Base-by-base conservation (phyloP, 257 asterid species). In the Solanum arcanum region DNA sequence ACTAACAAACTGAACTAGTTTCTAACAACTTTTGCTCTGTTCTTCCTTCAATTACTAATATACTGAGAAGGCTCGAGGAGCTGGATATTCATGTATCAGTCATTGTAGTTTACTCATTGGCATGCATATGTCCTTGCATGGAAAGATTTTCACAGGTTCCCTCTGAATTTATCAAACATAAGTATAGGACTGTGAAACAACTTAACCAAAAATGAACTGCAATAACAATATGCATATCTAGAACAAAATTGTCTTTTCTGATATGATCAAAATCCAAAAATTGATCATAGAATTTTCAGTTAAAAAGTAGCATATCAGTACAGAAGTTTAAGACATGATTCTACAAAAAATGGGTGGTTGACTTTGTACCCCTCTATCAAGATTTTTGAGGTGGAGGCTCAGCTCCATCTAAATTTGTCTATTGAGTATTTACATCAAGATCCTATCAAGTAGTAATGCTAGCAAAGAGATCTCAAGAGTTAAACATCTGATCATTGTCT, bases 341-440 rank as follows among this genome's bases (percentile, higher is more conserved):
- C 87, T 81, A 81, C 31, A 84, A 84, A 42, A 84, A 66, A 64
- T 25, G 33, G 87, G 81, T 18, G 29, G 74, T 41, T 37, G 12
- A 64, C 31, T 68, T 64, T 44, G 42, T 64, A 64, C 87, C 68
- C 66, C 27, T 68, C 60, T 85, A 85, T 47, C 33, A 14, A 85
- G 64, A 25, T 85, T 68, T 64, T 20, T 68, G 68, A 85, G 87
- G 52, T 85, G 87, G 87, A 66, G 68, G 31, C 80, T 47, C 42
- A 81, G 7, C 69, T 85, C 81, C 76, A 85, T 25, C 87, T 85
- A 68, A 85, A 85, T 68, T 20, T 20, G 42, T 84, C 78, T 84
- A 49, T 81, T 81, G 77, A 23, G 80, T 85, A 85, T 85, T 68
- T 85, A 85, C 87, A 85, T 85, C 81, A 68, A 68, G 47, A 85